Evolutionary conservation across 148 eudicot genomes (phyloP), one percentile per base, ranked within the genome.

Genomic region (Rhododendron ferrugineum): DNA sequence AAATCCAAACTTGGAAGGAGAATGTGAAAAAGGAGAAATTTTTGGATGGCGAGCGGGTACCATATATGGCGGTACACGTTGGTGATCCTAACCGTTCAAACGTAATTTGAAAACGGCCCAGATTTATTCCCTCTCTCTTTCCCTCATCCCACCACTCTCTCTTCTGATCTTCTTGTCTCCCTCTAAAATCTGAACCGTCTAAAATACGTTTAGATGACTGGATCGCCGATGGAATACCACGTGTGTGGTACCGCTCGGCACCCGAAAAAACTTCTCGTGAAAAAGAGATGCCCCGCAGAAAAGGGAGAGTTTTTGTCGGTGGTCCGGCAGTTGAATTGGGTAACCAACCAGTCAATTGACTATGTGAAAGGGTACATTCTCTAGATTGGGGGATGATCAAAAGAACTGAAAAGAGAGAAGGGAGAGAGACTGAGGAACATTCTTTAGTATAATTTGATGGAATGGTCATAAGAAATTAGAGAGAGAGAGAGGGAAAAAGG

Each of bases 351-450:
- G 73, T 28, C 58, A 66, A 66, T 46, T 62, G 28, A 66, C 22
- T 40, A 86, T 82, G 85, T 86, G 88, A 86, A 86, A 77, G 81
- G 88, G 83, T n/a, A 83, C 88, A 86, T 83, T 86, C 82, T 77
- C 47, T 83, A 26, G 80, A 78, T 64, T 68, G 36, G 16, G 77
- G 40, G 72, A 49, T 81, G 70, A 85, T 20, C 52, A 26, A 30
- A 64, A 34, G 49, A 68, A 85, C 22, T 62, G 18, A 40, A 74
- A 74, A 37, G 44, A 15, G 28, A 28, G 20, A 72, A 34, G 42
- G 15, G 40, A 72, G 77, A 72, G 76, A 32, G 42, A 73, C 30
- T 11, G 32, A 66, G 22, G 36, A 7, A n/a, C 30, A n/a, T 62
- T 62, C 66, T 20, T 20, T 58, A 37, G 40, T 37, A n/a, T 37